Evolutionary conservation across 805 yeast genomes (phyloP).

Genomic region (Metschnikowia bowlesiae): DNA sequence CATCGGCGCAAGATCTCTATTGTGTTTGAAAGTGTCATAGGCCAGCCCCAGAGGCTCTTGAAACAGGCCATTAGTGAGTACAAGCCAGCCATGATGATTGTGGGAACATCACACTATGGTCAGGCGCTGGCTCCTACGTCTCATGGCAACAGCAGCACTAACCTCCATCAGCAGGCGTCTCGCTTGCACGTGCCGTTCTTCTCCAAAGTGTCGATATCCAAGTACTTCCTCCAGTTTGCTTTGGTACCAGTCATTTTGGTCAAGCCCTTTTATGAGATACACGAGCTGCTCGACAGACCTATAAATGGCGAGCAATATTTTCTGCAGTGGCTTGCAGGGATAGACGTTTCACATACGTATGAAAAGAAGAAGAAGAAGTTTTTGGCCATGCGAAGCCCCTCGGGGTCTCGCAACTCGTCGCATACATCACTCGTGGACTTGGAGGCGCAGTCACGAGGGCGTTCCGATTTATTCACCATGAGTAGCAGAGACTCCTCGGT

Average conservation of each 20-base stretch:
- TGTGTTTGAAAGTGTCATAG: constrained; percentile 39
- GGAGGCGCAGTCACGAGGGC: constrained; percentile 8
- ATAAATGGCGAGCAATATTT: constrained; percentile 34
- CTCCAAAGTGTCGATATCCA: constrained; percentile 33
- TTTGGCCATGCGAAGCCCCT: constrained; percentile 13
- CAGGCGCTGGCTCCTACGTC: constrained; percentile 5
- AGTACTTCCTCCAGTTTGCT: constrained; percentile 40
- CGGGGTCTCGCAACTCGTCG: constrained; percentile 13
- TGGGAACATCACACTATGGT: constrained; percentile 37
- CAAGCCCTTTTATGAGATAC: constrained; percentile 34
- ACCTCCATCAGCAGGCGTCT: not conserved
- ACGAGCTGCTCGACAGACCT: constrained; percentile 27
- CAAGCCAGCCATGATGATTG: constrained; percentile 42
- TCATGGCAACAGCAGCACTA: constrained; percentile 1
- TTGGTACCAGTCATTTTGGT: constrained; percentile 43
- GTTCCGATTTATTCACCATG: constrained; percentile 1
- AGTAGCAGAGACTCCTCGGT: constrained; percentile 11
- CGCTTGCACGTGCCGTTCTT: constrained; percentile 24
- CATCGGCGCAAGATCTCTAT: constrained; percentile 35
- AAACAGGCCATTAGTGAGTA: constrained; percentile 39
- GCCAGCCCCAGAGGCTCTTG: constrained; percentile 37
- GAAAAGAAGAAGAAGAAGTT: constrained; percentile 17
- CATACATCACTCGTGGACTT: constrained; percentile 11
- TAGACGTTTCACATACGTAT: constrained; percentile 19
- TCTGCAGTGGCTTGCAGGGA: constrained; percentile 28